Evolutionary conservation across 805 yeast genomes (phyloP).

Genomic region (Pichia membranifaciens): DNA sequence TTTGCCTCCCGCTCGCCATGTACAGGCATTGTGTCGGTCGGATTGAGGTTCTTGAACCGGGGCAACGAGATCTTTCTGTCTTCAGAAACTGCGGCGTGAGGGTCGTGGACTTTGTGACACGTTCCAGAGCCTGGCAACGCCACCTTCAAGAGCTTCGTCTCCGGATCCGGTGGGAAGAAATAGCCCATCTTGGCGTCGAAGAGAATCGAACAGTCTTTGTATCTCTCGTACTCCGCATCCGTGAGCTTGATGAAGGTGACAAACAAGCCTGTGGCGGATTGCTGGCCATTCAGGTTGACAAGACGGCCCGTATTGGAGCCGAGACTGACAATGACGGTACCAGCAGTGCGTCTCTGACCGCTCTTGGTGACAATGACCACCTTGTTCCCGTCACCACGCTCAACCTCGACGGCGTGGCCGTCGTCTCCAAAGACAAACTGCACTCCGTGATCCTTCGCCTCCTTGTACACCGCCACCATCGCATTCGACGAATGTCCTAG

Average conservation of each 20-base stretch:
- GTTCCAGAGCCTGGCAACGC: constrained; percentile 36
- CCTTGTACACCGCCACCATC: constrained; percentile 27
- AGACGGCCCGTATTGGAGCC: constrained; percentile 38
- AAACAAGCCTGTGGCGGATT: constrained; percentile 36
- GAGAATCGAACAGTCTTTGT: constrained; percentile 37
- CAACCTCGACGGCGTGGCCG: constrained; percentile 24
- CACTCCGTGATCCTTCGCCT: constrained; percentile 30
- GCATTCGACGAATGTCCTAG: constrained; percentile 38
- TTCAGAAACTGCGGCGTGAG: constrained; percentile 9
- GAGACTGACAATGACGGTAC: constrained; percentile 31
- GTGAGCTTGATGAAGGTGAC: constrained; percentile 36
- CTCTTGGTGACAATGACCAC: background rate
- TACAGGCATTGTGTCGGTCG: constrained; percentile 35
- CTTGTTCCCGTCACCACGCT: no score
- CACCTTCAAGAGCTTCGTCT: constrained; percentile 33
- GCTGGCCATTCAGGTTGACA: constrained; percentile 28
- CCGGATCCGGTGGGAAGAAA: constrained; percentile 45
- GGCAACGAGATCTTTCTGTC: constrained; percentile 32
- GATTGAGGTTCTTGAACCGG: constrained; percentile 30
- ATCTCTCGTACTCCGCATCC: constrained; percentile 32
- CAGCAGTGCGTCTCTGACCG: constrained; percentile 30
- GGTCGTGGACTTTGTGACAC: constrained; percentile 18
- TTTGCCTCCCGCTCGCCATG: constrained; percentile 29
- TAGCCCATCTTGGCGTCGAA: constrained; percentile 43
- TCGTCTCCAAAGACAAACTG: constrained; percentile 30